phyloP scores from a whole-genome alignment of 2,329 filamentous ascomycete genomes.

The Neofusicoccum sp. region DNA sequence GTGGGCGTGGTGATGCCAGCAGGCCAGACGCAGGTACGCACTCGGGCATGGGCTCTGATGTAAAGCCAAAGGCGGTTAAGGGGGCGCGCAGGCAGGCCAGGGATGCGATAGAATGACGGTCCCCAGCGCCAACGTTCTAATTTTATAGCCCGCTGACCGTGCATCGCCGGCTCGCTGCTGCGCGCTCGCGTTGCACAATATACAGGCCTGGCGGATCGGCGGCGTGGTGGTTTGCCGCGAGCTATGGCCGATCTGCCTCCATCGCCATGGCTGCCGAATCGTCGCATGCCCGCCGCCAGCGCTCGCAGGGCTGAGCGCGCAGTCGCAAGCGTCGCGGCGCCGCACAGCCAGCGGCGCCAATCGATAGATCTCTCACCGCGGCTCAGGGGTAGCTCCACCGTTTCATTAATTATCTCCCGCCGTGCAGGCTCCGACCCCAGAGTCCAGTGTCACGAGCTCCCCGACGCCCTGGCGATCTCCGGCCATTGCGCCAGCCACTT shows the following conservation, averaged over 20 bases:
- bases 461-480: constrained; percentile 1
- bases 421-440: constrained; percentile 5
- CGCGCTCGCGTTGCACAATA: constrained; percentile 14
- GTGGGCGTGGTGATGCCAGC: no score
- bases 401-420: constrained; percentile 8
- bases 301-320: constrained; percentile 1
- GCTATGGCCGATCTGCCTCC: constrained; percentile 2
- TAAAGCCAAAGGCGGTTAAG: constrained; percentile 14
- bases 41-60: no score
- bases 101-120: constrained; percentile 13
- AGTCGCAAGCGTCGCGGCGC: background rate
- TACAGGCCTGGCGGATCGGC: background rate
- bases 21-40: no score
- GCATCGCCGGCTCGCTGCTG: constrained; percentile 10
- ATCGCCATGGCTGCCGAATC: constrained; percentile 2
- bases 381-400: constrained; percentile 16
- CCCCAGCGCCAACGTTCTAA: constrained; percentile 15
- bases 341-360: constrained; percentile 6
- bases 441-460: constrained; percentile 13
- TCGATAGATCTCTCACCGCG: constrained; percentile 15
- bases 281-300: background rate
- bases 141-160: constrained; percentile 11
- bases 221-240: constrained; percentile 13
- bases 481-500: background rate
- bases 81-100: constrained; percentile 16